Conservation (phyloP, 139 green algal genomes). For the Coelastrella sp. region DNA sequence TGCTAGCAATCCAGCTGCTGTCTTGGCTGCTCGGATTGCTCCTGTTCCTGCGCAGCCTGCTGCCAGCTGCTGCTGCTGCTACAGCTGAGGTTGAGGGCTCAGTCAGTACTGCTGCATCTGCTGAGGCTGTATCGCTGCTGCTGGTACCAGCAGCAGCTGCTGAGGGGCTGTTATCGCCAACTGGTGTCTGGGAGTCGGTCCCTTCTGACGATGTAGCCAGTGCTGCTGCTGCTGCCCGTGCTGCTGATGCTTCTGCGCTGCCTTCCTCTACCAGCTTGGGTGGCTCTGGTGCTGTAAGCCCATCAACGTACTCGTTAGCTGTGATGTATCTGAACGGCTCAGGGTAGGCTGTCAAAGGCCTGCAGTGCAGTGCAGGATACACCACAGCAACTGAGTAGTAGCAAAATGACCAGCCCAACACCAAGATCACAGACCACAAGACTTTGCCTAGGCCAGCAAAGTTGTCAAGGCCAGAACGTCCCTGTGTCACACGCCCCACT, state of each 20-base stretch:
- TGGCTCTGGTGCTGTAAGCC: slow-evolving; percentile 15
- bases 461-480: no score
- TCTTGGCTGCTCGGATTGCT: no score
- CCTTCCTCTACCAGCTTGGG: slow-evolving; percentile 2
- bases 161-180: background rate
- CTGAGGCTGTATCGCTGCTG: background rate
- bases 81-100: no score
- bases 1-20: background rate
- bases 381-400: no score
- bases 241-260: slow-evolving; percentile 3
- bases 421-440: background rate
- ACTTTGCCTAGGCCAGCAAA: no score
- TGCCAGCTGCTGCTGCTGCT: background rate
- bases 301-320: slow-evolving; percentile 27
- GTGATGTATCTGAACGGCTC: slow-evolving; percentile 51
- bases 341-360: background rate
- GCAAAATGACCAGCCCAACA: background rate
- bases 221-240: background rate
- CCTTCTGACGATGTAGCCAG: background rate
- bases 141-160: background rate
- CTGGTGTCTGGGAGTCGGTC: background rate
- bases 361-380: background rate
- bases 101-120: background rate
- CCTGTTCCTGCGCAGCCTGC: background rate
- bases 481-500: no score